Conservation (phyloP, 1,139 yeast genomes). For the Trichomonascaceae sp. region DNA sequence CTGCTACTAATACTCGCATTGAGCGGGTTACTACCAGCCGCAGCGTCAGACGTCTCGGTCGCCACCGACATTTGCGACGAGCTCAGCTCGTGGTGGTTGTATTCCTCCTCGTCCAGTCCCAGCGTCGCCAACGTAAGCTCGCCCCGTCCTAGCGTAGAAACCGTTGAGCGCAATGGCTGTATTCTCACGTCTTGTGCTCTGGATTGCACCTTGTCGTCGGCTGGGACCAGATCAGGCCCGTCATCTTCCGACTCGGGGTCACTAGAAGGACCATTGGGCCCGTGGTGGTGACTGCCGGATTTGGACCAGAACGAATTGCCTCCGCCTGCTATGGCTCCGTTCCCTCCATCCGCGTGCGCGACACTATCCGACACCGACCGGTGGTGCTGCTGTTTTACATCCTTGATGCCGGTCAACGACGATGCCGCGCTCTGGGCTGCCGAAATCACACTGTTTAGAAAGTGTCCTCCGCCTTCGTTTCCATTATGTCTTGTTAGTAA, state of each 20-base stretch:
- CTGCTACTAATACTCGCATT: too few relatives aligned
- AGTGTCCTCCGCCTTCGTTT: conserved; percentile 14
- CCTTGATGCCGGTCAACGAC: conserved; percentile 13
- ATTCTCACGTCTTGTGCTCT: conserved; percentile 33
- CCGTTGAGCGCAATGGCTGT: conserved; percentile 39
- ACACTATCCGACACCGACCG: conserved; percentile 6
- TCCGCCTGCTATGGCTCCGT: too few relatives aligned
- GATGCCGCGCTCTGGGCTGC: conserved; percentile 24
- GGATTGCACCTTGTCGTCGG: conserved; percentile 5
- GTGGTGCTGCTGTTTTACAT: conserved; percentile 1
- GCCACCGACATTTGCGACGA: too few relatives aligned
- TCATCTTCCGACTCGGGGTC: conserved; percentile 2
- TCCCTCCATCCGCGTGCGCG: too few relatives aligned
- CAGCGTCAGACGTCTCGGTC: too few relatives aligned
- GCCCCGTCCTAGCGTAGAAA: conserved; percentile 61
- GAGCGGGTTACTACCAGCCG: too few relatives aligned
- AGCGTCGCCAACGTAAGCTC: conserved; percentile 49
- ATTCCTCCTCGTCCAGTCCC: conserved; percentile 22
- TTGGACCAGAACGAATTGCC: background rate
- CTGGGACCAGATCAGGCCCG: conserved; percentile 7
- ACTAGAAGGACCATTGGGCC: conserved; percentile 1
- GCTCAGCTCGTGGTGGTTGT: too few relatives aligned
- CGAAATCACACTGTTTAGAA: conserved; percentile 17
- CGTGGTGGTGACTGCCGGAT: background rate
- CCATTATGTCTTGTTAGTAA: background rate